phyloP scores from a whole-genome alignment of 2,329 filamentous ascomycete genomes.

The Colletotrichum aenigma region DNA sequence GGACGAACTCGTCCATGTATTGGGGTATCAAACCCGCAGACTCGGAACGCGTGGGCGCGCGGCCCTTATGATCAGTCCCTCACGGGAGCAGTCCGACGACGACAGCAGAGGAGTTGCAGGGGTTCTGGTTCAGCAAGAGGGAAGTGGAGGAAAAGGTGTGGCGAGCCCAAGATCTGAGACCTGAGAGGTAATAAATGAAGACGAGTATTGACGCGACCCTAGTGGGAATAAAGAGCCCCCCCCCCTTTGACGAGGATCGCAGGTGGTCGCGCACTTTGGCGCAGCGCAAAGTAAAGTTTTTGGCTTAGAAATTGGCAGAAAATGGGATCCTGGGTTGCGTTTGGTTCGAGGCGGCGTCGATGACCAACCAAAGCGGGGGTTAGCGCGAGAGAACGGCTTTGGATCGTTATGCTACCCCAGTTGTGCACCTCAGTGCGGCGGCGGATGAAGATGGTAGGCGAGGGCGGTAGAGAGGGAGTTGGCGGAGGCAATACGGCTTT shows the following conservation, averaged over 20 bases:
- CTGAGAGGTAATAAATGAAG: constrained; percentile 2
- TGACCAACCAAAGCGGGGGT: constrained; percentile 10
- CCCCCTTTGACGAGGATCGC: neutral
- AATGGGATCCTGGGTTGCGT: neutral
- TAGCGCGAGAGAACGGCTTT: constrained; percentile 1
- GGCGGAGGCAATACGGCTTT: neutral
- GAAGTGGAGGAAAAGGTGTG: neutral
- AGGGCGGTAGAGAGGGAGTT: neutral
- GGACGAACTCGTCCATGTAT: constrained; percentile 14
- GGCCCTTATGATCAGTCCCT: constrained; percentile 16
- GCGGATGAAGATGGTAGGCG: neutral
- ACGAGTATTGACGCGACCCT: neutral
- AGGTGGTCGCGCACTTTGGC: neutral
- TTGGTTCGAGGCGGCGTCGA: neutral
- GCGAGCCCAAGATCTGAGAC: neutral
- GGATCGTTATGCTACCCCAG: constrained; percentile 3
- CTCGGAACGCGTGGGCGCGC: constrained; percentile 11
- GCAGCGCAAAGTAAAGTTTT: neutral
- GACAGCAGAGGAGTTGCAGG: neutral
- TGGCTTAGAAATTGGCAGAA: constrained; percentile 14
- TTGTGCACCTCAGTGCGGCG: neutral
- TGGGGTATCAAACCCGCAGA: neutral
- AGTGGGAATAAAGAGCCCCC: neutral
- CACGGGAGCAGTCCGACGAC: neutral
- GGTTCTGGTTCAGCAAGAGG: neutral